These are phyloP conservation scores for Oxyria digyna DNA, from an alignment of 148 eudicot species.

Conservation along the genomic window DNA sequence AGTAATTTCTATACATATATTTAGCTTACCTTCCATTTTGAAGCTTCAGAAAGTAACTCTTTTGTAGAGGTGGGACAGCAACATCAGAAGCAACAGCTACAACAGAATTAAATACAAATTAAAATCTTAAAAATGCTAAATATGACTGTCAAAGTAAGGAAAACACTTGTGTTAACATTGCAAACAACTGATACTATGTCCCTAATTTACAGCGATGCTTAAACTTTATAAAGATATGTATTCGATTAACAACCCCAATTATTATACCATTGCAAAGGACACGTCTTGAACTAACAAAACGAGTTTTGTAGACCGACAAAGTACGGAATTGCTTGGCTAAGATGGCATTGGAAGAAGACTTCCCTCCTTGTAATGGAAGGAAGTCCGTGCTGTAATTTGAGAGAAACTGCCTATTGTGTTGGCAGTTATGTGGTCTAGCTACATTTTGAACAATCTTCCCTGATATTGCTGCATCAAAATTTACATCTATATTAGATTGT, in stretches of 20 bases:
- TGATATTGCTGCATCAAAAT: slow-evolving; percentile 77
- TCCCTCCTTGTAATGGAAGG: slow-evolving; percentile 59
- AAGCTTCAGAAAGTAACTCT: slow-evolving; percentile 78
- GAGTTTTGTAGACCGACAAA: slow-evolving; percentile 36
- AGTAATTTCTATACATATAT: not conserved
- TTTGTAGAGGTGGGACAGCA: slow-evolving; percentile 34
- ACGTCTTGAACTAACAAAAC: slow-evolving; percentile 44
- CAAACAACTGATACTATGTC: not conserved
- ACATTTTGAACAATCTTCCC: slow-evolving; percentile 86
- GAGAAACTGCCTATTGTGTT: slow-evolving; percentile 59
- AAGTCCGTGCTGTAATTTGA: slow-evolving; percentile 49
- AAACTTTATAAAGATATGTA: not conserved
- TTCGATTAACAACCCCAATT: too few species aligned
- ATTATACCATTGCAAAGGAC: slow-evolving; percentile 91
- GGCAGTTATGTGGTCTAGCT: slow-evolving; percentile 54
- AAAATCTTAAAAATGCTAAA: not conserved
- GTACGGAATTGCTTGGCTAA: slow-evolving; percentile 56
- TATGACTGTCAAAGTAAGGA: not conserved
- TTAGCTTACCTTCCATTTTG: slow-evolving; percentile 85
- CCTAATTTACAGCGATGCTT: not conserved
- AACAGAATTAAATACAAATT: slow-evolving; percentile 10
- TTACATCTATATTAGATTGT: slow-evolving; percentile 40
- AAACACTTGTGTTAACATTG: not conserved
- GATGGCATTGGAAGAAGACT: slow-evolving; percentile 56
- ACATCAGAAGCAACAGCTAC: slow-evolving; percentile 66